Evolutionary conservation across 768 basidiomycete genomes (phyloP), one percentile per base, ranked within the genome.

Genomic region (Boletus reticulatus): DNA sequence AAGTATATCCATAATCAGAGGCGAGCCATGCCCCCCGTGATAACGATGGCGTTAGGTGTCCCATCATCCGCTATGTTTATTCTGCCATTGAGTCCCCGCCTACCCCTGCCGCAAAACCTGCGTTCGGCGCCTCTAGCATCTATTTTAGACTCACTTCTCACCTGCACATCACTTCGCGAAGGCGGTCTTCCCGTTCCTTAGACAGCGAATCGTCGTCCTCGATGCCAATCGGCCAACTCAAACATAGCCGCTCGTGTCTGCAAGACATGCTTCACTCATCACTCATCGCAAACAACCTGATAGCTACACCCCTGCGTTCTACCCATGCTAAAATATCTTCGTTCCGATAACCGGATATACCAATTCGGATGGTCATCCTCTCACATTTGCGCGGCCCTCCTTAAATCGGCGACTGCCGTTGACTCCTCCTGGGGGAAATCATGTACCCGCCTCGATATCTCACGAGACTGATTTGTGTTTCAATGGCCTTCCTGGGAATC

Each of bases 101-200:
- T 36, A 12, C 48, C 50, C 43, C 48, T 52, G 11, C 39, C 34
- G 50, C 55, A 57, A 67, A 48, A 17, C 42, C 46, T 58, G 38
- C 50, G 57, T 52, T 60, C 54, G 50, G 56, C 36, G 37, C 49
- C 51, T 56, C 49, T 55, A 46, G 55, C 58, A 50, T 58, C 64
- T 56, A 55, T 69, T 59, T 60, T 60, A 58, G 52, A 67, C 39
- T 56, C 57, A 34, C 51, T 56, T 58, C 55, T 53, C 43, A 45
- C 56, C 46, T 49, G 62, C 60, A 46, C 55, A 59, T 67, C 67
- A 59, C 52, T 62, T 67, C 51, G 62, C 56, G 67, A 67, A 67
- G 67, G 47, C 16, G 43, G 42, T 32, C 29, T 13, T 48, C 39
- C 60, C 24, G 32, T 52, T 43, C 58, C 29, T 41, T 43, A n/a